phyloP scores from a whole-genome alignment of 176 grass and related monocot genomes.

The Triticum dicoccoides region DNA sequence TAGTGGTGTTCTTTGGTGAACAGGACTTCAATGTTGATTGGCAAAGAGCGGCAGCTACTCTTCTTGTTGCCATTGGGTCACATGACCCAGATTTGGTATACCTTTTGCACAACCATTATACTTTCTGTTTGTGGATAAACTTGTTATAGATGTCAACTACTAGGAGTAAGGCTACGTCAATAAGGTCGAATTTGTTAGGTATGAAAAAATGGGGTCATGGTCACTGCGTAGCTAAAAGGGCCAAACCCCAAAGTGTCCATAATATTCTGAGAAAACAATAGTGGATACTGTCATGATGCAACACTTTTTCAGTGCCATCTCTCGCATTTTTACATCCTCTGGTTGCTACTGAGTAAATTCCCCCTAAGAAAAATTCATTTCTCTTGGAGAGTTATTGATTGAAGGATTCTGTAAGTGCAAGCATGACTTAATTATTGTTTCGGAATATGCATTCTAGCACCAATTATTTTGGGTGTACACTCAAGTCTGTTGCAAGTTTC shows the following conservation, averaged over 20 bases:
- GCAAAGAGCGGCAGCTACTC: constrained; percentile 87
- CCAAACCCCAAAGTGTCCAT: not conserved
- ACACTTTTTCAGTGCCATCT: not conserved
- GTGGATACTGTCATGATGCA: constrained; percentile 15
- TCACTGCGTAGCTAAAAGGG: not conserved
- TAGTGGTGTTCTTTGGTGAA: constrained; percentile 20
- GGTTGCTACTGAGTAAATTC: not conserved
- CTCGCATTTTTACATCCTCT: not conserved
- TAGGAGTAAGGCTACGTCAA: not conserved
- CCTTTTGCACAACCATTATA: not conserved
- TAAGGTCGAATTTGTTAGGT: not conserved
- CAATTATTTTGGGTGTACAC: not conserved
- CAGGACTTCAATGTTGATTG: constrained; percentile 93
- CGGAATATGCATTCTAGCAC: not conserved
- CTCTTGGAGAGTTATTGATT: not conserved
- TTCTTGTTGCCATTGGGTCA: constrained; percentile 92
- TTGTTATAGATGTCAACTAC: constrained; percentile 1
- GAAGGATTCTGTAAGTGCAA: not conserved
- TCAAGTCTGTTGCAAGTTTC: not conserved
- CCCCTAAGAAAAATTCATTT: not conserved
- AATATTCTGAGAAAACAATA: constrained; percentile 1
- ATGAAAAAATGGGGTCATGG: not conserved
- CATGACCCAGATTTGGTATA: constrained; percentile 87
- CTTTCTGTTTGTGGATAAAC: not conserved
- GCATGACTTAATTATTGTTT: not conserved